Base-by-base conservation (phyloP, 371 early-diverging fungal species). In the Zychaea mexicana region DNA sequence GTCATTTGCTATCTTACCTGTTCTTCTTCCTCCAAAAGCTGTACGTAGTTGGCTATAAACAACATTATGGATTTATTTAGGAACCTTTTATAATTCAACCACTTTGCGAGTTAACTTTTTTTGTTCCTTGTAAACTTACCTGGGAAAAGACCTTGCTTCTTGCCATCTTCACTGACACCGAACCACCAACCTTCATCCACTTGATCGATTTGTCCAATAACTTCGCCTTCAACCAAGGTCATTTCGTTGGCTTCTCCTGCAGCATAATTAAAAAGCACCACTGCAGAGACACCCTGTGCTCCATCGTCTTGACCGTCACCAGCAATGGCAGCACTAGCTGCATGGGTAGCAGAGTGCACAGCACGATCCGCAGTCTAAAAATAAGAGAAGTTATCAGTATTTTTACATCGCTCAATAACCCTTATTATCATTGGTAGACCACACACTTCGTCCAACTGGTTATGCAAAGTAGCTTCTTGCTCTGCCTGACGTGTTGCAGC, bases 101-200 rank as follows among this genome's bases (percentile, higher is more conserved):
- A n/a, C n/a, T n/a, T n/a, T n/a, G n/a, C n/a, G n/a, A n/a, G n/a
- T n/a, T n/a, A n/a, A n/a, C n/a, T n/a, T n/a, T n/a, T n/a, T n/a
- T n/a, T n/a, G n/a, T 57, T 2, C 42, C 21, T 36, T 52, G 21
- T 45, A 26, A 27, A 78, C 55, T 78, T 82, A 71, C 83, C 79
- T 19, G 96, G 96, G 84, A 96, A 96, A 46, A 94, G 74, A 21
- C 96, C 96, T 55, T 85, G 82, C n/a, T 89, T 85, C 27, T 82
- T 70, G 19, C 94, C 94, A 67, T 91, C 89, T 58, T 88, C 83
- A 64, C 89, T 88, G 39, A 83, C 78, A 60, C 96, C 97, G 39
- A 85, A 86, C 96, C 95, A 94, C 95, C 95, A 94, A n/a, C 91
- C 92, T 55, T 89, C 92, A 73, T 93, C 93, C 36, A 92, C 65